Percentiles rank a stretch among this genome's conserved stretches.
Evolutionary conservation across 129 eudicot species (phyloP).

Genomic region (Helianthus annuus): DNA sequence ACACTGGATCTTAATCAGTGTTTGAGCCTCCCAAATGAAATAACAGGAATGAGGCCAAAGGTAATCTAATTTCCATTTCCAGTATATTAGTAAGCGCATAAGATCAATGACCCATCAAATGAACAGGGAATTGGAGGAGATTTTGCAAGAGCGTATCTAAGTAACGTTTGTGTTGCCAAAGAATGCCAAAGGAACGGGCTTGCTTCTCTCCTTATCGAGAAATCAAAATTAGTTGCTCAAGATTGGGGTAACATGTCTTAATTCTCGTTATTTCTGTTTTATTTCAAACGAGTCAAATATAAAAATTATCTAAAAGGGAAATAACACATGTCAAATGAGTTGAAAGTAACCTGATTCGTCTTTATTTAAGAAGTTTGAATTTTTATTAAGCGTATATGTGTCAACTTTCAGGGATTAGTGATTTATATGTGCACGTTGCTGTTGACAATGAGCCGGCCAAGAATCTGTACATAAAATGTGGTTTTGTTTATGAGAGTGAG

Average conservation of each 20-base stretch:
- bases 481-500: slow-evolving; percentile 72
- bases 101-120: background rate
- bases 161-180: slow-evolving; percentile 88
- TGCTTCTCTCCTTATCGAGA: slow-evolving; percentile 56
- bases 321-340: background rate
- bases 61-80: slow-evolving; percentile 32
- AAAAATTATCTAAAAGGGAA: slow-evolving; percentile 6
- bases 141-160: slow-evolving; percentile 82
- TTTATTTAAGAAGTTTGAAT: background rate
- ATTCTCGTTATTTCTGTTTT: background rate
- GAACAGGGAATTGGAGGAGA: slow-evolving; percentile 75
- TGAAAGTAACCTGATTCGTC: background rate
- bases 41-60: slow-evolving; percentile 81
- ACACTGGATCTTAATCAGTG: slow-evolving; percentile 82
- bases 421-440: slow-evolving; percentile 92
- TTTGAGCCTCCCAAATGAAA: slow-evolving; percentile 84
- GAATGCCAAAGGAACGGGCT: slow-evolving; percentile 82
- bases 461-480: slow-evolving; percentile 75
- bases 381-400: background rate
- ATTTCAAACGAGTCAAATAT: slow-evolving; percentile 7
- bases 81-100: background rate
- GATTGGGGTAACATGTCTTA: slow-evolving; percentile 65
- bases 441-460: slow-evolving; percentile 85
- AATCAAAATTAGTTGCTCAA: slow-evolving; percentile 69
- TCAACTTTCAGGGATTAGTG: slow-evolving; percentile 69